Evolutionary conservation across 2,329 filamentous ascomycete species (phyloP).

Genomic region (Pestalotiopsis sp.): DNA sequence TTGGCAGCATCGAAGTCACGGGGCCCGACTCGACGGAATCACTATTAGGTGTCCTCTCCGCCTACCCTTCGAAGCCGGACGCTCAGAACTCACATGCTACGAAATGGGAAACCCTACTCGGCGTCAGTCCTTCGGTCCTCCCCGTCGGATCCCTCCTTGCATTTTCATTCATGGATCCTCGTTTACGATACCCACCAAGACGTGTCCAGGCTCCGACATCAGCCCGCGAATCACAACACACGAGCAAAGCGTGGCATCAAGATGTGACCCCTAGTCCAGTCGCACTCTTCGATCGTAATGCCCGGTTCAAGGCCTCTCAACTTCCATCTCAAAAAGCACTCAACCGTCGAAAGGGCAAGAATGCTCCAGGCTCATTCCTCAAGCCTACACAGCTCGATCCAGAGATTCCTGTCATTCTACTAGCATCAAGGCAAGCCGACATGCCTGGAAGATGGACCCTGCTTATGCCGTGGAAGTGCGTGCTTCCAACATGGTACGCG

Average conservation of each 20-base stretch:
- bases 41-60: slow-evolving; percentile 68
- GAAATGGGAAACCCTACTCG: slow-evolving; percentile 54
- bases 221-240: slow-evolving; percentile 29
- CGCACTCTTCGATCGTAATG: slow-evolving; percentile 69
- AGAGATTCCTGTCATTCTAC: slow-evolving; percentile 74
- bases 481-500: slow-evolving; percentile 82
- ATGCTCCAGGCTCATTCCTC: slow-evolving; percentile 65
- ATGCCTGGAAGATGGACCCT: slow-evolving; percentile 76
- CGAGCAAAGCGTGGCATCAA: slow-evolving; percentile 49
- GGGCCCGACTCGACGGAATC: slow-evolving; percentile 79
- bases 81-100: slow-evolving; percentile 43
- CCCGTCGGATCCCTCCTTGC: slow-evolving; percentile 71
- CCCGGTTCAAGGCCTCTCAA: slow-evolving; percentile 65
- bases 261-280: slow-evolving; percentile 52
- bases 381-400: slow-evolving; percentile 65
- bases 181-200: slow-evolving; percentile 75
- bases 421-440: slow-evolving; percentile 57
- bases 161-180: slow-evolving; percentile 78
- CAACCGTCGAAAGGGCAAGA: slow-evolving; percentile 72
- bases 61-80: slow-evolving; percentile 40
- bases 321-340: slow-evolving; percentile 78
- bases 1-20: slow-evolving; percentile 60
- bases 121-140: slow-evolving; percentile 67
- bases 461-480: slow-evolving; percentile 87
- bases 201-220: slow-evolving; percentile 41